Evolutionary conservation across 495 filamentous ascomycete genomes (phyloP).

Genomic region (Aspergillus homomorphus): DNA sequence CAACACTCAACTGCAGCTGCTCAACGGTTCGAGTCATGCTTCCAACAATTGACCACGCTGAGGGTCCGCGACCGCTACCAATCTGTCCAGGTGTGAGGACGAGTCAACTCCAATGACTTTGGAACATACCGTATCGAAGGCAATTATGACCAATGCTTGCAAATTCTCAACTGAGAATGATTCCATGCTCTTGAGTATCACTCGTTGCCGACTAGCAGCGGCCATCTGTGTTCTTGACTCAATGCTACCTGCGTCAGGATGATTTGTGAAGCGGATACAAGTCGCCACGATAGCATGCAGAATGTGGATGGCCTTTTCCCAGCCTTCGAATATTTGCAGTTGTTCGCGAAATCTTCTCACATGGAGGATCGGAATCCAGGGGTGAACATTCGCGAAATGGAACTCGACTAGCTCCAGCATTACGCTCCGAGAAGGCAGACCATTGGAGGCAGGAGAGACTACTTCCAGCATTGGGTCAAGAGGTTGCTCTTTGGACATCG

Average conservation of each 20-base stretch:
- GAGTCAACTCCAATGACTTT: background rate
- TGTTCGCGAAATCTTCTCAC: constrained; percentile 21
- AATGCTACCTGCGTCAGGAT: background rate
- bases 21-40: constrained; percentile 27
- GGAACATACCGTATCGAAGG: constrained; percentile 26
- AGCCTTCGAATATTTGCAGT: constrained; percentile 9
- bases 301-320: constrained; percentile 10
- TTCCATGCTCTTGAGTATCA: constrained; percentile 22
- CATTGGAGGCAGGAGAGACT: too few species aligned
- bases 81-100: too few species aligned
- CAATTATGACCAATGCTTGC: constrained; percentile 26
- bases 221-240: constrained; percentile 10
- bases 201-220: constrained; percentile 21
- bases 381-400: constrained; percentile 24
- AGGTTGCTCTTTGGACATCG: too few species aligned
- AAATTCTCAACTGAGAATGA: constrained; percentile 29
- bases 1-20: constrained; percentile 24
- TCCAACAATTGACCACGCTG: constrained; percentile 29
- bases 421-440: constrained; percentile 8
- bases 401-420: constrained; percentile 25
- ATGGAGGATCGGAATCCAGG: constrained; percentile 28
- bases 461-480: too few species aligned
- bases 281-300: constrained; percentile 24
- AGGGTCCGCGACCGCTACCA: constrained; percentile 26
- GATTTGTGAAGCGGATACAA: constrained; percentile 13